These are phyloP conservation scores for Pythium volutum DNA, from an alignment of 352 stramenopile genomes.

Conservation along the genomic window DNA sequence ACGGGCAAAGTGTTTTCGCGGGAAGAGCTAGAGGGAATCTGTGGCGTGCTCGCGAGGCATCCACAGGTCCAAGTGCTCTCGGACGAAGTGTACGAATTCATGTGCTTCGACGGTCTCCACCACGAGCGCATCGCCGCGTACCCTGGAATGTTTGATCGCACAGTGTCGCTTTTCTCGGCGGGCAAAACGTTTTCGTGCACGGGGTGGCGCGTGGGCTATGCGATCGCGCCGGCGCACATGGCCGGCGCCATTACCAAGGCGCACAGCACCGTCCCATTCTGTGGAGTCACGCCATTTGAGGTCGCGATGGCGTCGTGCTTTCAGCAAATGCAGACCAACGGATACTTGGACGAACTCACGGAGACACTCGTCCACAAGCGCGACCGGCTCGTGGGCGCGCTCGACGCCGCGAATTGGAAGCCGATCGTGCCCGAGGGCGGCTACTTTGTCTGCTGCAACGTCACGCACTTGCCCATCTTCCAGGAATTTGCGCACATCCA, in stretches of 20 bases:
- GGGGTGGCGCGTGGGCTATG: slow-evolving; percentile 91
- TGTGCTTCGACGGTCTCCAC: slow-evolving; percentile 82
- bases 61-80: slow-evolving; percentile 92
- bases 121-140: slow-evolving; percentile 77
- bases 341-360: slow-evolving; percentile 75
- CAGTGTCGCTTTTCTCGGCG: slow-evolving; percentile 91
- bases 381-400: slow-evolving; percentile 76
- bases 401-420: slow-evolving; percentile 81
- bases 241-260: slow-evolving; percentile 67
- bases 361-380: slow-evolving; percentile 74
- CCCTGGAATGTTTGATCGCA: slow-evolving; percentile 84
- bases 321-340: slow-evolving; percentile 82
- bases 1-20: slow-evolving; percentile 97
- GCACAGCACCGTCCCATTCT: slow-evolving; percentile 90
- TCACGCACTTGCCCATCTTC: slow-evolving; percentile 64
- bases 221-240: slow-evolving; percentile 56
- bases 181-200: slow-evolving; percentile 95
- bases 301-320: slow-evolving; percentile 90
- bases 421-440: slow-evolving; percentile 92
- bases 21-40: slow-evolving; percentile 93
- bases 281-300: slow-evolving; percentile 93
- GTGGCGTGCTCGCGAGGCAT: slow-evolving; percentile 75
- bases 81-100: slow-evolving; percentile 99
- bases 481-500: slow-evolving; percentile 63
- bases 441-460: slow-evolving; percentile 94